Evolutionary conservation across 164 flowering plant species (phyloP), one percentile per base, ranked within the genome.

Genomic region (Tinospora cordifolia): DNA sequence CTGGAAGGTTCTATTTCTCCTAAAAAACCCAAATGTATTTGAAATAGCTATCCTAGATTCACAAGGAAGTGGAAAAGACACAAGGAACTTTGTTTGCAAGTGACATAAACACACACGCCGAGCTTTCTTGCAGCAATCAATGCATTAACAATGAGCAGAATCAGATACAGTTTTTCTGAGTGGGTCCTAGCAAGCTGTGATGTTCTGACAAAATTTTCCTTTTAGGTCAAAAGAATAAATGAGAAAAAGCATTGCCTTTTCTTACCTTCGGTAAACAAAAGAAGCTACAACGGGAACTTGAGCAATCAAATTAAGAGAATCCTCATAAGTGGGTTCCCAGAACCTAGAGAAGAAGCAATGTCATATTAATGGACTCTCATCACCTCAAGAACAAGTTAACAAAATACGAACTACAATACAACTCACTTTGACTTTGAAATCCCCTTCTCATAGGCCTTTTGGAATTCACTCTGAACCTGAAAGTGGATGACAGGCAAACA

Each of bases 291-390:
- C 69, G 71, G 99, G 98, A 65, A 92, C 71, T 81, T 82, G 92
- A 76, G 99, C 99, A 82, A 95, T 92, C 82, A 95, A 80, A 81
- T 77, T 89, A 51, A 95, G 87, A 44, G 90, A 84, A 68, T 95
- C 99, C 75, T 95, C 98, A 74, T 79, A 95, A 60, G 99, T 88
- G 49, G 98, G 96, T 71, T 95, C 99, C 99, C 98, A 95, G 71
- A 77, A 92, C 83, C 99, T 95, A 74, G 21, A 81, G 78, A 66
- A 27, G 66, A 66, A 27, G 26, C 26, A 0, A 60, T 8, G 68
- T 66, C 24, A 72, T 0, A 51, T 27, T 30, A 46, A 66, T 47
- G 70, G 38, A 66, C 25, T 51, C 22, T 9, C 41, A 64, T 47
- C 24, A 21, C 21, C 22, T 51, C 8, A 17, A 51, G 19, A 58